A percentile compares a stretch with the other conserved stretches of the same genome.
These are phyloP conservation scores for Diplodia seriata DNA, from an alignment of 2,329 filamentous ascomycete species.

Conservation along the genomic window DNA sequence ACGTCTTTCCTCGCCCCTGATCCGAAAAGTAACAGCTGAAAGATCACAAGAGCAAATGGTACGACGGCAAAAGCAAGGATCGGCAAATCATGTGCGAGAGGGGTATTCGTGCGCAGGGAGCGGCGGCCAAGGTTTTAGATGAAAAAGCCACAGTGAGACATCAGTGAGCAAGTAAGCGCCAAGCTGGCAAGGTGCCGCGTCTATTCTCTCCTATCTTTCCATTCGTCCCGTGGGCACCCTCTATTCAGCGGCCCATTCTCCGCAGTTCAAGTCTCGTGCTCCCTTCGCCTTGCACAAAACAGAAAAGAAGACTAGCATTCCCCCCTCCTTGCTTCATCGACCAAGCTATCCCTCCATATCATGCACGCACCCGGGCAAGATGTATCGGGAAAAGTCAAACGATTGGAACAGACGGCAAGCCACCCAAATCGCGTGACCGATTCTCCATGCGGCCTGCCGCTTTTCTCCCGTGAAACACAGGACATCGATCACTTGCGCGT, in stretches of 20 bases:
- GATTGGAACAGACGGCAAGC: not conserved
- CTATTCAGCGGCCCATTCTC: not conserved
- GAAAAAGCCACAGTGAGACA: not conserved
- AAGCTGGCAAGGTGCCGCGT: not conserved
- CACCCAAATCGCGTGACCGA: slow-evolving; percentile 4
- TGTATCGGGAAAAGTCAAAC: not conserved
- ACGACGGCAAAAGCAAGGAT: not conserved
- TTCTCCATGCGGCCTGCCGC: not conserved
- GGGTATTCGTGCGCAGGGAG: not conserved
- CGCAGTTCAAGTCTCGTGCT: not conserved
- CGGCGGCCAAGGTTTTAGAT: not conserved
- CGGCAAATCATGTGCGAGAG: not conserved
- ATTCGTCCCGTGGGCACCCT: not conserved
- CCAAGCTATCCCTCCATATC: not conserved
- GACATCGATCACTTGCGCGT: not conserved
- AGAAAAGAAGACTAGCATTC: not conserved
- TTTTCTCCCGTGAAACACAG: not conserved
- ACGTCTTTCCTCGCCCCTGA: not conserved
- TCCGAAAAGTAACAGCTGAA: not conserved
- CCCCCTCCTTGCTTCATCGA: not conserved
- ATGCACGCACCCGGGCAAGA: not conserved
- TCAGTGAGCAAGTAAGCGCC: not conserved
- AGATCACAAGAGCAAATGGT: not conserved
- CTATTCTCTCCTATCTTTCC: not conserved
- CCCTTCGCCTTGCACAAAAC: not conserved